These are phyloP conservation scores for Cutaneotrichosporon dermatis DNA, from an alignment of 1,284 basidiomycete genomes.

Conservation along the genomic window DNA sequence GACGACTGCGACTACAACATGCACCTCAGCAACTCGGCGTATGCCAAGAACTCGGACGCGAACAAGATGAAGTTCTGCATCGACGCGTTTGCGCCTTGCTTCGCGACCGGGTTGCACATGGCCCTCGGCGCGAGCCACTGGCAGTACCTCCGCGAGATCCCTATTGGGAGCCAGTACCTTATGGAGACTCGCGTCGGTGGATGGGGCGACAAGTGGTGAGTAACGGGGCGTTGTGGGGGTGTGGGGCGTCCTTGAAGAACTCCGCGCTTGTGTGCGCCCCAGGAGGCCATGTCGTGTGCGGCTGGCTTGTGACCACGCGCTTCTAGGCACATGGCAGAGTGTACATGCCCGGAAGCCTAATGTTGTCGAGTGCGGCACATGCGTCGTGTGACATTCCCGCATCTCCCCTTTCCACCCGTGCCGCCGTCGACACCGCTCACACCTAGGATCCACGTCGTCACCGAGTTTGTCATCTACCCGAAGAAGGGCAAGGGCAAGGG, in stretches of 20 bases:
- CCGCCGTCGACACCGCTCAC: conserved; percentile 4
- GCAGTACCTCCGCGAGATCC: conserved; percentile 72
- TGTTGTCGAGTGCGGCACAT: too few species aligned
- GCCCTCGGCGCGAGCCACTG: conserved; percentile 69
- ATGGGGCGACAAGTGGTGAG: conserved; percentile 84
- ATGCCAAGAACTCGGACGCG: conserved; percentile 54
- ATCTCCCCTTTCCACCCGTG: not conserved
- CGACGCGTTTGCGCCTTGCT: conserved; percentile 60
- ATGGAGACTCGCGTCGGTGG: conserved; percentile 62
- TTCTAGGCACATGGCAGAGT: too few species aligned
- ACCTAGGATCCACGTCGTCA: conserved; percentile 59
- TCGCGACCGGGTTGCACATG: conserved; percentile 62
- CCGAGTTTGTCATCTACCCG: conserved; percentile 63
- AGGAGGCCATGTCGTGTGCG: too few species aligned
- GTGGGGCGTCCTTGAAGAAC: too few species aligned
- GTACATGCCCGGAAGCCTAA: too few species aligned
- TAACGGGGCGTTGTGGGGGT: conserved; percentile 4
- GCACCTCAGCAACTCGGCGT: conserved; percentile 47
- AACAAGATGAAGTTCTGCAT: conserved; percentile 54
- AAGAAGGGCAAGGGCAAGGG: conserved; percentile 49
- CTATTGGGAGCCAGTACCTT: conserved; percentile 65
- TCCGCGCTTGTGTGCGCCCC: too few species aligned
- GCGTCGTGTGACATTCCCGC: too few species aligned
- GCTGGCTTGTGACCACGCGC: too few species aligned
- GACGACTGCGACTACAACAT: conserved; percentile 50